These are phyloP conservation scores for Xylaria telfairii DNA, from an alignment of 495 filamentous ascomycete species.

Conservation along the genomic window DNA sequence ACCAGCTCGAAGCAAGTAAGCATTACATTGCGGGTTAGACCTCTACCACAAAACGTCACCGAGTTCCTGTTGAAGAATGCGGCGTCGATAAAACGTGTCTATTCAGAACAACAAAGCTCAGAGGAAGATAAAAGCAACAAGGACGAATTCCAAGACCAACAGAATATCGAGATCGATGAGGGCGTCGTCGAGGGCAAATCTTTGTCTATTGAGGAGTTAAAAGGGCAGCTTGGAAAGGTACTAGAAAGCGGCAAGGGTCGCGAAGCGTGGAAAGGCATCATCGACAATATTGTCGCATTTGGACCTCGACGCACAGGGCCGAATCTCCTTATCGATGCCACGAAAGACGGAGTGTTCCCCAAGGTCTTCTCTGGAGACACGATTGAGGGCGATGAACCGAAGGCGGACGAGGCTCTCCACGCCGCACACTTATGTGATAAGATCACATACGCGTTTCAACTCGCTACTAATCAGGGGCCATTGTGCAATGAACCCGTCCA, in stretches of 20 bases:
- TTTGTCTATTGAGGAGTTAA: constrained; percentile 77
- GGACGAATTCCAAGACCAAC: constrained; percentile 50
- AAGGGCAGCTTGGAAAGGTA: constrained; percentile 66
- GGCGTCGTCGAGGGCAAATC: constrained; percentile 57
- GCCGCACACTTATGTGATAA: constrained; percentile 85
- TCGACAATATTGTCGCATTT: constrained; percentile 87
- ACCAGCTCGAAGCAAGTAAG: constrained; percentile 87
- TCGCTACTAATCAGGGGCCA: constrained; percentile 86
- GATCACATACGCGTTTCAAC: constrained; percentile 89
- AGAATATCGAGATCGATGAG: constrained; percentile 52
- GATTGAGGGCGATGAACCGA: constrained; percentile 37
- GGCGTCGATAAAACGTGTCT: constrained; percentile 77
- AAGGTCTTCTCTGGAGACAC: constrained; percentile 68
- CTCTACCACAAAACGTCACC: constrained; percentile 78
- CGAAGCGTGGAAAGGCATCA: constrained; percentile 76
- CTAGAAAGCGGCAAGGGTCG: constrained; percentile 70
- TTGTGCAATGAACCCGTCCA: constrained; percentile 94
- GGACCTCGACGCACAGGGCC: constrained; percentile 85
- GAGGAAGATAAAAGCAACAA: constrained; percentile 43
- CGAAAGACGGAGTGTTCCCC: constrained; percentile 71
- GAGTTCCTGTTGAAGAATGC: constrained; percentile 84
- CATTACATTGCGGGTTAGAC: constrained; percentile 77
- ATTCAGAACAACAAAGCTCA: constrained; percentile 65
- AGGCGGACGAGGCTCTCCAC: constrained; percentile 60
- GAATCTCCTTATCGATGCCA: constrained; percentile 88